phyloP scores from a whole-genome alignment of 2,329 filamentous ascomycete genomes.

The Domatiomyces catenatus region DNA sequence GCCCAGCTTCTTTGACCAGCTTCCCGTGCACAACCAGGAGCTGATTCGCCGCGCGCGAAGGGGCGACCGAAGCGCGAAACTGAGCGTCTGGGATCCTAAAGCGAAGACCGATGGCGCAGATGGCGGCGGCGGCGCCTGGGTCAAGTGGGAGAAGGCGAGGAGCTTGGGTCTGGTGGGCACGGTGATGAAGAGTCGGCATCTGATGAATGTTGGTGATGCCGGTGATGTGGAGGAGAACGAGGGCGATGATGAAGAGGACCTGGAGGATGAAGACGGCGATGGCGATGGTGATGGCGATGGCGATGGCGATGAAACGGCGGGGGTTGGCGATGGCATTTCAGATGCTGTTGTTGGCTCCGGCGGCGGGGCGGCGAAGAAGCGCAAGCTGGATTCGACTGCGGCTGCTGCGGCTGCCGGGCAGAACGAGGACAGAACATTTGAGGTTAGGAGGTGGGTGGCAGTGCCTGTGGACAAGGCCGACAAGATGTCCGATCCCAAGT shows the following conservation, averaged over 20 bases:
- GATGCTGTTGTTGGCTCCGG: not conserved
- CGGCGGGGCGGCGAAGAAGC: slow-evolving; percentile 8
- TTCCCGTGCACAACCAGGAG: slow-evolving; percentile 38
- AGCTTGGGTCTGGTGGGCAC: not conserved
- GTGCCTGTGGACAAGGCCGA: slow-evolving; percentile 36
- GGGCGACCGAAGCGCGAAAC: slow-evolving; percentile 9
- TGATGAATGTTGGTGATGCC: slow-evolving; percentile 10
- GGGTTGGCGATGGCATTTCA: slow-evolving; percentile 24
- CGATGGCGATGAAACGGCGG: slow-evolving; percentile 27
- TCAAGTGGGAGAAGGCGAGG: slow-evolving; percentile 2
- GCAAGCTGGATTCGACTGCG: not conserved
- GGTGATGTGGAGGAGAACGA: slow-evolving; percentile 19
- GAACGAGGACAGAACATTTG: slow-evolving; percentile 36
- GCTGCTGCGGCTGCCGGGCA: not conserved
- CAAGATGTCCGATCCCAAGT: slow-evolving; percentile 45
- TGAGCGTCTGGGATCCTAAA: slow-evolving; percentile 12
- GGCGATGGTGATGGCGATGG: slow-evolving; percentile 25
- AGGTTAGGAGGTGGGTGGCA: slow-evolving; percentile 42
- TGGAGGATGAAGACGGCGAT: slow-evolving; percentile 18
- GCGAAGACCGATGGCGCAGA: not conserved
- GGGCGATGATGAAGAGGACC: slow-evolving; percentile 16
- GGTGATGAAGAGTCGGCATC: not conserved
- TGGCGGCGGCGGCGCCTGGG: slow-evolving; percentile 4
- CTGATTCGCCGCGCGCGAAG: slow-evolving; percentile 12
- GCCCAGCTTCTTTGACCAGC: slow-evolving; percentile 68